Conservation (phyloP, 441 rosid genomes). For the Aleurites moluccanus region DNA sequence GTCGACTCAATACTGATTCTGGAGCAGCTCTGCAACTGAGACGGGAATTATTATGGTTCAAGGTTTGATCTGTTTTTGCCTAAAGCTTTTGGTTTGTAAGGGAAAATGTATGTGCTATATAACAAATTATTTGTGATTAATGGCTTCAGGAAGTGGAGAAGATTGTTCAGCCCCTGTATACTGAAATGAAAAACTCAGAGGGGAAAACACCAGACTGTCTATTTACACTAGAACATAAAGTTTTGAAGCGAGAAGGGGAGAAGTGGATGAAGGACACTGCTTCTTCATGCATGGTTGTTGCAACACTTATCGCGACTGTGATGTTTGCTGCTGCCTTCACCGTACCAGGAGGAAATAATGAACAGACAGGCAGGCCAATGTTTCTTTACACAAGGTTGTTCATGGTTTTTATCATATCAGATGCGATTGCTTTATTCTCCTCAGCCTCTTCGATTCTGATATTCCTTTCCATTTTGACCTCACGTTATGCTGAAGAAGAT, state of each 20-base stretch:
- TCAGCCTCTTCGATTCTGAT: slow-evolving; percentile 44
- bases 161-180: slow-evolving; percentile 35
- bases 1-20: slow-evolving; percentile 37
- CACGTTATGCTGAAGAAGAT: slow-evolving; percentile 48
- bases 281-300: slow-evolving; percentile 27
- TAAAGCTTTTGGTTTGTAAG: background rate
- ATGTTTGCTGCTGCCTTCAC: slow-evolving; percentile 35
- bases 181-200: slow-evolving; percentile 28
- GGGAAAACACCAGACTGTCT: slow-evolving; percentile 35
- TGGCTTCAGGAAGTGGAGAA: slow-evolving; percentile 43
- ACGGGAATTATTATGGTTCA: slow-evolving; percentile 54
- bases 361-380: slow-evolving; percentile 32
- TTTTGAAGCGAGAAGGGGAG: slow-evolving; percentile 41
- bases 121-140: background rate
- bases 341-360: slow-evolving; percentile 45
- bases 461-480: slow-evolving; percentile 49
- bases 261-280: slow-evolving; percentile 46
- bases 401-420: slow-evolving; percentile 35
- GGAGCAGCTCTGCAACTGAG: slow-evolving; percentile 52
- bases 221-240: slow-evolving; percentile 36
- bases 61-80: slow-evolving; percentile 24
- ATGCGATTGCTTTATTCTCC: slow-evolving; percentile 44
- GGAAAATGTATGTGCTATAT: background rate
- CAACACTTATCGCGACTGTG: slow-evolving; percentile 43
- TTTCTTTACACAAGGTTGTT: slow-evolving; percentile 28